Conservation (phyloP, 2,329 filamentous ascomycete genomes). For the Falciphora oryzae region DNA sequence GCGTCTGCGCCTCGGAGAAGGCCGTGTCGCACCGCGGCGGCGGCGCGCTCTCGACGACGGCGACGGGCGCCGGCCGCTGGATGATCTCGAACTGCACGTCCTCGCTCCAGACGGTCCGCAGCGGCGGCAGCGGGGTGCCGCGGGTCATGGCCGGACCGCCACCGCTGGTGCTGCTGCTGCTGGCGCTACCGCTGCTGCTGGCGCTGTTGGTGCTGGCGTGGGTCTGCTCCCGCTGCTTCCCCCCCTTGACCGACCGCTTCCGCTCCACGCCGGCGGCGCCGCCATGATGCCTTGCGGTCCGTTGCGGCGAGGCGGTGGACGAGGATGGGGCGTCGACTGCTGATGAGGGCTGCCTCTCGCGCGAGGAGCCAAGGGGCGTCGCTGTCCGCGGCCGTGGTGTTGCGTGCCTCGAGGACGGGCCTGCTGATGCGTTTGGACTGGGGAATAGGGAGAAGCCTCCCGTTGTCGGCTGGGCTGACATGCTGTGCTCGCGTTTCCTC, state of each 20-base stretch:
- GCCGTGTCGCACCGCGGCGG: slow-evolving; percentile 44
- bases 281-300: slow-evolving; percentile 3
- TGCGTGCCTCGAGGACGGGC: slow-evolving; percentile 36
- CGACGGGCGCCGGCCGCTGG: slow-evolving; percentile 35
- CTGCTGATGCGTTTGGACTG: slow-evolving; percentile 34
- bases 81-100: slow-evolving; percentile 18
- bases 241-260: slow-evolving; percentile 28
- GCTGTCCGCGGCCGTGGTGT: slow-evolving; percentile 29
- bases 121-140: slow-evolving; percentile 1
- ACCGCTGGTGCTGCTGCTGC: slow-evolving; percentile 10
- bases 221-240: slow-evolving; percentile 20
- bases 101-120: slow-evolving; percentile 13
- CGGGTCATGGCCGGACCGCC: slow-evolving; percentile 1
- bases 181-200: not conserved
- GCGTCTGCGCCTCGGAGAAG: slow-evolving; percentile 44
- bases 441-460: slow-evolving; percentile 55
- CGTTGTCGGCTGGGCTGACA: slow-evolving; percentile 33
- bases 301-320: slow-evolving; percentile 8
- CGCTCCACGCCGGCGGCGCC: slow-evolving; percentile 22
- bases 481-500: slow-evolving; percentile 18
- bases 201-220: slow-evolving; percentile 17
- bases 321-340: slow-evolving; percentile 24
- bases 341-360: slow-evolving; percentile 16
- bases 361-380: slow-evolving; percentile 27
- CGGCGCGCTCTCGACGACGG: slow-evolving; percentile 32